Evolutionary conservation across 208 protist species (phyloP), one percentile per base, ranked within the genome.

Genomic region (Trypanosoma conorhini): DNA sequence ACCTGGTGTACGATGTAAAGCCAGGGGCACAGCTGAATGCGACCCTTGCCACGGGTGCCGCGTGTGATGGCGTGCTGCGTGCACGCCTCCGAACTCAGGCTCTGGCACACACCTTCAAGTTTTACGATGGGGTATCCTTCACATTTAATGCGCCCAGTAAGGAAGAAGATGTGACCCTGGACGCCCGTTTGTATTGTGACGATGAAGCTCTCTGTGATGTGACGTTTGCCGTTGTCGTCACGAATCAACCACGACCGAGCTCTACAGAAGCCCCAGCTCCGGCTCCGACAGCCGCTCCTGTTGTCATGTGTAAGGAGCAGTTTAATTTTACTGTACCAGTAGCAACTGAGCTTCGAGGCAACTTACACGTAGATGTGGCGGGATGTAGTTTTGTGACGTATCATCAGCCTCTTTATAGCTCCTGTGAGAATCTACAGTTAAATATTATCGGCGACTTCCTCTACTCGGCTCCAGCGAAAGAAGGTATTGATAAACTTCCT

Each of bases 401-500:
- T 73, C 70, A 57, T 79, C 22, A 57, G 46, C 58, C 78, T 69
- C 46, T 74, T 67, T 72, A 76, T 33, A 40, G 51, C 62, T 64
- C 48, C 22, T 17, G 56, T 2, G 77, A 78, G 42, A 68, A 51
- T 31, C 70, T 94, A 56, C 68, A 60, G n/a, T 56, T 95, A 38
- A 95, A 95, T 70, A 60, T 92, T 59, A 67, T 91, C 5, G 89
- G 89, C 30, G 75, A 91, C 42, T 92, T 91, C 58, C 62, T 79
- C 38, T 95, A 92, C 74, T 55, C 69, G 19, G 80, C 89, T 2
- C 83, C 86, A n/a, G 31, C 57, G 35, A 46, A 65, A 31, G 66
- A 91, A 74, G 48, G 21, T 52, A 74, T 94, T 12, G 86, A 92
- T 44, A 62, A 69, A 40, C 67, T 75, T 44, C 55, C 54, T 42